A percentile compares a stretch with the other conserved stretches of the same genome.
Evolutionary conservation across 2,329 filamentous ascomycete species (phyloP).

Genomic region (Fusarium nematophilum): DNA sequence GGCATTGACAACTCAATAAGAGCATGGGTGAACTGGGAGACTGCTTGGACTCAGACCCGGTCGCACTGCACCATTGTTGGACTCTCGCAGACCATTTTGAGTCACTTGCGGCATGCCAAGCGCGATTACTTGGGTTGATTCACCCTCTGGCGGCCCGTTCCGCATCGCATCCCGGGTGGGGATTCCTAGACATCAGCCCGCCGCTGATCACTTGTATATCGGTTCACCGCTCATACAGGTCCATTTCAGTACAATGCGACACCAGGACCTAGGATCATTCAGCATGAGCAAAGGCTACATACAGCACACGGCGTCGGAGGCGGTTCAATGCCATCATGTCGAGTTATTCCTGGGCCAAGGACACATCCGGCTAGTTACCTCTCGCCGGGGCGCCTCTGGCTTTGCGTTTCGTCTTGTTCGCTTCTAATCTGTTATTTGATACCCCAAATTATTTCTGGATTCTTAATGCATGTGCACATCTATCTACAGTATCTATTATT

Average conservation of each 20-base stretch:
- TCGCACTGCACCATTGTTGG: background rate
- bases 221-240: conserved; percentile 10
- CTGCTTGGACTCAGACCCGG: background rate
- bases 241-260: conserved; percentile 8
- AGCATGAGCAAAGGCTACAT: background rate
- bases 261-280: background rate
- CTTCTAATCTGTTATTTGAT: conserved; percentile 46
- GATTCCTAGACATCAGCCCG: conserved; percentile 35
- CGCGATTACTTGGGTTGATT: conserved; percentile 16
- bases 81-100: background rate
- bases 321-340: background rate
- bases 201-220: conserved; percentile 4
- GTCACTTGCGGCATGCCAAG: conserved; percentile 11
- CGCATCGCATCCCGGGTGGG: conserved; percentile 27
- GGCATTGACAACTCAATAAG: conserved; percentile 5
- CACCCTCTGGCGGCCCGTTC: conserved; percentile 39
- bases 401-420: conserved; percentile 24
- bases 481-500: conserved; percentile 12
- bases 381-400: conserved; percentile 3
- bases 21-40: conserved; percentile 3
- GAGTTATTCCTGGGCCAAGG: background rate
- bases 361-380: background rate
- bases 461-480: conserved; percentile 20
- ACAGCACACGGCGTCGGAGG: conserved; percentile 10
- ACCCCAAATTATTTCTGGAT: conserved; percentile 36